Conservation (phyloP, 495 filamentous ascomycete genomes). For the Melanomma pulvis-pyrius region DNA sequence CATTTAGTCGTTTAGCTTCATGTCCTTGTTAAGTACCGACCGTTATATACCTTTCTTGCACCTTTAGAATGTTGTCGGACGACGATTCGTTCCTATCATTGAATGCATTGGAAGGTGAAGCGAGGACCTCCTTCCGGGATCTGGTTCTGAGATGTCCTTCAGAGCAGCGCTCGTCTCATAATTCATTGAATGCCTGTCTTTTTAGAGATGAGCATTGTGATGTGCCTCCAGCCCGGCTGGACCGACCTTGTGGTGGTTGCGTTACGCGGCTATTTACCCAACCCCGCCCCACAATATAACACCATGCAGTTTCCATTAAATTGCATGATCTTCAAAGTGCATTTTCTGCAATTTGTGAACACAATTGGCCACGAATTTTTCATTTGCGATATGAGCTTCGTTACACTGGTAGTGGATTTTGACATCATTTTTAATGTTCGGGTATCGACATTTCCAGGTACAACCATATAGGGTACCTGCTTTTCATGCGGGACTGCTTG, state of each 20-base stretch:
- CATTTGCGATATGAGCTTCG: conserved; percentile 22
- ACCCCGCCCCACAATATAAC: conserved; percentile 2
- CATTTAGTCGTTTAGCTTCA: too few species aligned
- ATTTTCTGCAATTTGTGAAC: background rate
- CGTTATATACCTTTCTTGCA: too few species aligned
- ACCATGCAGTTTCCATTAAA: background rate
- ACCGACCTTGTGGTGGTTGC: background rate
- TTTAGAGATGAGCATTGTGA: background rate
- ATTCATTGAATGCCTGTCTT: background rate
- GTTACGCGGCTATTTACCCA: conserved; percentile 6
- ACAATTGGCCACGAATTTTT: conserved; percentile 10
- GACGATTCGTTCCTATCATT: too few species aligned
- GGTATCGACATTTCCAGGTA: conserved; percentile 4
- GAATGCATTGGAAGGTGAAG: too few species aligned
- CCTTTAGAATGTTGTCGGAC: too few species aligned
- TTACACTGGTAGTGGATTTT: background rate
- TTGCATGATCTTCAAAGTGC: background rate
- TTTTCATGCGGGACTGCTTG: background rate
- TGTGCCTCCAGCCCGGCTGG: too few species aligned
- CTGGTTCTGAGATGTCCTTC: too few species aligned
- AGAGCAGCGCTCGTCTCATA: too few species aligned
- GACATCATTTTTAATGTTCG: background rate
- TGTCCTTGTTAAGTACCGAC: too few species aligned
- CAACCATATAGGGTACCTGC: background rate
- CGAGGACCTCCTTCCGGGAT: too few species aligned